Percentiles rank a stretch among this genome's conserved stretches.
These are phyloP conservation scores for Phytophthora fragariae DNA, from an alignment of 352 stramenopile genomes.

Conservation along the genomic window DNA sequence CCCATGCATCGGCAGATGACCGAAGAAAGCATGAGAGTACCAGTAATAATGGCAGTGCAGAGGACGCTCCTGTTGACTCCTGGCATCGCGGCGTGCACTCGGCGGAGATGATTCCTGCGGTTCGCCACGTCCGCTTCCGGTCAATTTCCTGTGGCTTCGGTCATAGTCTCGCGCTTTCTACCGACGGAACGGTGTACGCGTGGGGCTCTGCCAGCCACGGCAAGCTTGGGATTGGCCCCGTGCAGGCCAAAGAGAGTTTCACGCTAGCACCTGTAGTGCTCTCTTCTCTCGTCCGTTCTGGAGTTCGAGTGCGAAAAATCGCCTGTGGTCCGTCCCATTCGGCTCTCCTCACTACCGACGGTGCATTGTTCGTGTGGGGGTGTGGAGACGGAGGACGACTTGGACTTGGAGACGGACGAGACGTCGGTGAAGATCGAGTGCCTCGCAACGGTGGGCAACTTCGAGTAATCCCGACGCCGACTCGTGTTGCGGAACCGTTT, in stretches of 20 bases:
- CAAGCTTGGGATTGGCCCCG: slow-evolving; percentile 69
- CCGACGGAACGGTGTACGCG: slow-evolving; percentile 68
- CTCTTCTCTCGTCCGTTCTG: slow-evolving; percentile 28
- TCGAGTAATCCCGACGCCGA: slow-evolving; percentile 48
- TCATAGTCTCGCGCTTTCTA: slow-evolving; percentile 75
- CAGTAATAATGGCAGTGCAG: slow-evolving; percentile 11
- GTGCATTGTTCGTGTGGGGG: slow-evolving; percentile 78
- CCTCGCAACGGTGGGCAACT: slow-evolving; percentile 66
- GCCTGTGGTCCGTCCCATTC: slow-evolving; percentile 83
- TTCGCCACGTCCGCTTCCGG: slow-evolving; percentile 60
- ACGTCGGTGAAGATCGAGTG: slow-evolving; percentile 66
- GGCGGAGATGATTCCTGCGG: slow-evolving; percentile 53
- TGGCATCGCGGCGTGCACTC: slow-evolving; percentile 67
- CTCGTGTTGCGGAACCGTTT: slow-evolving; percentile 51
- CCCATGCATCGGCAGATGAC: not conserved
- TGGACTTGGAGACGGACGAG: slow-evolving; percentile 70
- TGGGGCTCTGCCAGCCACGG: slow-evolving; percentile 80
- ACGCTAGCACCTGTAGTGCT: slow-evolving; percentile 62
- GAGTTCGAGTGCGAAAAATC: slow-evolving; percentile 64
- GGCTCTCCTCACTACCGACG: slow-evolving; percentile 62
- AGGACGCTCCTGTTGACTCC: slow-evolving; percentile 23
- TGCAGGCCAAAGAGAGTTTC: slow-evolving; percentile 67
- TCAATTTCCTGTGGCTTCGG: slow-evolving; percentile 68
- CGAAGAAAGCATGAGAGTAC: not conserved
- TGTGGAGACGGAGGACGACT: slow-evolving; percentile 75